Conservation (phyloP, 2,329 filamentous ascomycete species). For the Peltaster fructicola region DNA sequence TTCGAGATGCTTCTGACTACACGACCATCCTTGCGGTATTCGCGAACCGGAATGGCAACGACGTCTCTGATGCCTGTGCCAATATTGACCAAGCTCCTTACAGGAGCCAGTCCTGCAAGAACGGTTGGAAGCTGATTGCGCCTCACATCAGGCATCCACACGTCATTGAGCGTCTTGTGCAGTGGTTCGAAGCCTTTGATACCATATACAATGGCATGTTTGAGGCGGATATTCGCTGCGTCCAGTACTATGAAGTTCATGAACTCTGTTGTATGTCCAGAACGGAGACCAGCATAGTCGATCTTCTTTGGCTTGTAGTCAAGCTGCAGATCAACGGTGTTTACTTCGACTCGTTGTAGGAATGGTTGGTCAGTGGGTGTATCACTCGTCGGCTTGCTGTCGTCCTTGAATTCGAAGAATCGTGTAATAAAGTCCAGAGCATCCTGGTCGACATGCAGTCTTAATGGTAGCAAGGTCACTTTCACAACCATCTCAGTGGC, state of each 20-base stretch:
- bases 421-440: slow-evolving; percentile 91
- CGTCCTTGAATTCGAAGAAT: slow-evolving; percentile 96
- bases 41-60: slow-evolving; percentile 72
- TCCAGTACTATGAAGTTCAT: slow-evolving; percentile 98
- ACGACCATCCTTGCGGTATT: slow-evolving; percentile 87
- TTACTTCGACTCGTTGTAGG: slow-evolving; percentile 75
- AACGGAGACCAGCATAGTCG: slow-evolving; percentile 81
- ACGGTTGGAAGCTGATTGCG: slow-evolving; percentile 77
- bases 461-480: slow-evolving; percentile 61
- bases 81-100: slow-evolving; percentile 83
- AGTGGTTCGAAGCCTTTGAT: slow-evolving; percentile 79
- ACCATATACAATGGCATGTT: slow-evolving; percentile 84
- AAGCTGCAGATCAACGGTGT: slow-evolving; percentile 63
- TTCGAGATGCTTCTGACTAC: slow-evolving; percentile 84
- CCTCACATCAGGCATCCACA: slow-evolving; percentile 91
- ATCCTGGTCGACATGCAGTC: slow-evolving; percentile 92
- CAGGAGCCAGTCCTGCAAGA: slow-evolving; percentile 70
- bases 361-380: slow-evolving; percentile 41
- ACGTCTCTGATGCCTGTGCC: slow-evolving; percentile 74
- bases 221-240: slow-evolving; percentile 66
- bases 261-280: slow-evolving; percentile 88
- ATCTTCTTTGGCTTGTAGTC: slow-evolving; percentile 99
- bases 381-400: slow-evolving; percentile 26
- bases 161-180: slow-evolving; percentile 77
- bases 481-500: slow-evolving; percentile 66